Base-by-base conservation (phyloP, 495 filamentous ascomycete genomes). In the Trypethelium eluteriae region DNA sequence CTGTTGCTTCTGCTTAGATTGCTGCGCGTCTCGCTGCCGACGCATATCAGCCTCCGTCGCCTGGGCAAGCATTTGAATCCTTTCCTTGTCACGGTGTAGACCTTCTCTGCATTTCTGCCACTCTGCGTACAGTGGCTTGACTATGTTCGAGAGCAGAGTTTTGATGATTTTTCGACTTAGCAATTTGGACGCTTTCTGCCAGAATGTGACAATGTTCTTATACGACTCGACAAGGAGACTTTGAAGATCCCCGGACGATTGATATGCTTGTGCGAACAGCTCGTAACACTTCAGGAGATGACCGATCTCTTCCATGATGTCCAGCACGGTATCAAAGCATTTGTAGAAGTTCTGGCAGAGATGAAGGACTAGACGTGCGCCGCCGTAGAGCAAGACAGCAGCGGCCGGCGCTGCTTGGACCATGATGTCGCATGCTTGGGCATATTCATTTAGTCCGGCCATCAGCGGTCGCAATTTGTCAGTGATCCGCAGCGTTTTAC, bases 291-390 rank as follows among this genome's bases (percentile, higher is more conserved):
- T 62, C 6, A 68, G 63, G 3, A 61, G 35, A 35, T 68, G n/a
- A 25, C 67, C 67, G 2, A 68, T 36, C n/a, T 64, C 61, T 65
- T 68, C 67, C 67, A 68, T 68, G 9, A 68, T 68, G 5, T 49
- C 53, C 2, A 68, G 32, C 14, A 68, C 63, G 39, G 38, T 56
- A 11, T 68, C 67, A 34, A 68, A 68, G 50, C 67, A 68, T 3
- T 65, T 68, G 46, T 47, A n/a, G 34, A 68, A 68, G n/a, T 50
- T 62, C 39, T 68, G 47, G 2, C 47, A 62, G 3, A 65, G 53
- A 16, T 61, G 38, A 2, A 68, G 63, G 6, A 68, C 67, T 4
- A 68, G 57, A 3, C 67, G 12, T 5, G 62, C 67, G 1, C 67
- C 67, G 41, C 67, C 67, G 38, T 68, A 68, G 25, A 68, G 39